Evolutionary conservation across 306 rosid species (phyloP), one percentile per base, ranked within the genome.

Genomic region (Styphnolobium japonicum): DNA sequence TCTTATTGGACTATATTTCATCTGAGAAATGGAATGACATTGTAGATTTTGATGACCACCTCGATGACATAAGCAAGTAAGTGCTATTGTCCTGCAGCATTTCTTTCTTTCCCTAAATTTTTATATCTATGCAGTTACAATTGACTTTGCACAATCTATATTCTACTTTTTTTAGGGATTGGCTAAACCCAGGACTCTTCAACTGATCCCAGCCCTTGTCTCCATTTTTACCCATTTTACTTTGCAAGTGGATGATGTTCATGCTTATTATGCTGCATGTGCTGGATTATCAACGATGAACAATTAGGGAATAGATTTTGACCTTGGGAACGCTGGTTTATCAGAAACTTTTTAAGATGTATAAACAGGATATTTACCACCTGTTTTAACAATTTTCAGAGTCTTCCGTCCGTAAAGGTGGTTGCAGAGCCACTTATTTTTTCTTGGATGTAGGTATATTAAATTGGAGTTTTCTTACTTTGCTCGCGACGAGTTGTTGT

Each of bases 21-120:
- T 82, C 97, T 7, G 92, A 89, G 89, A 95, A 90, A 76, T 95
- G 97, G 96, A 81, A 84, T 36, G 92, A 67, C 57, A 79, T 92
- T 73, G 92, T 91, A 39, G 98, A 95, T 82, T 92, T 95, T 48
- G 98, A 95, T 58, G 98, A 95, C 37, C 98, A 95, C 85, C 96
- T 92, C 2, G 94, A 95, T 37, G 98, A 95, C 87, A 92, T 95
- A 75, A 95, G 96, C 97, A 90, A 92, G 98, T 92, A 61, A 82
- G 90, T 37, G 11, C 45, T 62, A 72, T 56, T 48, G 4, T 75
- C 52, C 34, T 7, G 6, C 77, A n/a, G 7, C 36, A 12, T 57
- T 31, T 7, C 53, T 25, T 74, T 18, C 36, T 18, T 76, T 60
- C 60, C 77, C n/a, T 42, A 23, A 45, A 52, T 51, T 79, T 29